These are phyloP conservation scores for Penicillium paxilli DNA, from an alignment of 495 filamentous ascomycete species.

Conservation along the genomic window DNA sequence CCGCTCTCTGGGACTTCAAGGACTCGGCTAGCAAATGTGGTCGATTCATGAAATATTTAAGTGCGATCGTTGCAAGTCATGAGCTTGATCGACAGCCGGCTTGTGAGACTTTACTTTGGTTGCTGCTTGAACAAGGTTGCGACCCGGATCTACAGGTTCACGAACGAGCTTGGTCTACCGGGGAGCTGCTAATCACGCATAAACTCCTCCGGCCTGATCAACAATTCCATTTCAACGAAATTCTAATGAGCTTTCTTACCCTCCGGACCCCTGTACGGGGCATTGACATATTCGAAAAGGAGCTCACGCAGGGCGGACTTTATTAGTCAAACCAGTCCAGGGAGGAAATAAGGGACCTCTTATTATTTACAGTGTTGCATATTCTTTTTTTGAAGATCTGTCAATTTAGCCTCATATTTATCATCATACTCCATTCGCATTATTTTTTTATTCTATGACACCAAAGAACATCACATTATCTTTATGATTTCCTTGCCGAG, in stretches of 20 bases:
- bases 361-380: not conserved
- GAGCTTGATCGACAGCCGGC: constrained; percentile 39
- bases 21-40: constrained; percentile 31
- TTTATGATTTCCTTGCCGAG: too few relatives aligned
- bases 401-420: too few relatives aligned
- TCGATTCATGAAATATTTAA: constrained; percentile 35
- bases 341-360: not conserved
- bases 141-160: constrained; percentile 38
- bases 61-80: constrained; percentile 27
- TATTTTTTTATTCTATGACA: too few relatives aligned
- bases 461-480: too few relatives aligned
- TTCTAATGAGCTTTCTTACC: constrained; percentile 41
- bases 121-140: constrained; percentile 40
- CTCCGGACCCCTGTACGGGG: constrained; percentile 32
- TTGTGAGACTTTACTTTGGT: constrained; percentile 46
- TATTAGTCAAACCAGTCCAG: not conserved
- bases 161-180: constrained; percentile 41
- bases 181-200: constrained; percentile 37
- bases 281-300: constrained; percentile 36
- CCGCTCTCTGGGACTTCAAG: constrained; percentile 40
- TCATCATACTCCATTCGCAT: too few relatives aligned
- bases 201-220: constrained; percentile 41
- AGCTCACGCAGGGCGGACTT: constrained; percentile 11
- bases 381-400: too few relatives aligned
- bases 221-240: constrained; percentile 46